Evolutionary conservation across 2,329 filamentous ascomycete genomes (phyloP), one percentile per base, ranked within the genome.

Genomic region (Sporothrix pseudoabietina): DNA sequence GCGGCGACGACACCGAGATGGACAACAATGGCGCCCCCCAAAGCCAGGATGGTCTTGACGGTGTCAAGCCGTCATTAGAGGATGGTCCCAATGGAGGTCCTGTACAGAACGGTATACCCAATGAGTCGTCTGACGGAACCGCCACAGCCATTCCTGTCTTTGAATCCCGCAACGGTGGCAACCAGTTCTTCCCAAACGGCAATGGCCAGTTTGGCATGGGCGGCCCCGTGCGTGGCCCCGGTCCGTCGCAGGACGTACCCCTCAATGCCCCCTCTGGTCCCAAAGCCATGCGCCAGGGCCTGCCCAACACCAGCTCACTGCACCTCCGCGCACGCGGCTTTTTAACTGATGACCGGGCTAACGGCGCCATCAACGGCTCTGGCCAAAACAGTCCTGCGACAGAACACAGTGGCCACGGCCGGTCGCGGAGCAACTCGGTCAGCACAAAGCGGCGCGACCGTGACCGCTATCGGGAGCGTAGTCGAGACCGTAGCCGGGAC

Each of bases 281-380:
- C 66, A 94, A 96, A 82, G 96, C 96, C 22, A 97, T 98, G 93
- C 89, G 95, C 76, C 92, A 96, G 82, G 94, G 94, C 41, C 85
- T 94, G 12, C 92, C 93, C 70, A 97, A 97, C 81, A 94, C 91
- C 73, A 93, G 92, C 77, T 87, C 92, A 71, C 87, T 90, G 76
- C 88, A 92, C 78, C 80, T 90, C 80, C 84, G 89, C 76, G 87
- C 87, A 32, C 80, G 83, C 75, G 82, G 82, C 71, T 80, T 80
- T 22, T 59, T 76, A 19, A 54, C 71, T 7, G 75, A 77, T 30
- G 73, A 72, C 49, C 57, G 49, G 9, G 49, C 75, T 35, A 47
- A 30, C 30, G 52, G 39, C 26, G 55, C 44, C 22, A 7, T 8
- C n/a, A 71, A 55, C 26, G 57, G 71, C 74, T 75, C 72, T 39